These are phyloP conservation scores for Pythium volutum DNA, from an alignment of 352 stramenopile genomes.

Conservation along the genomic window DNA sequence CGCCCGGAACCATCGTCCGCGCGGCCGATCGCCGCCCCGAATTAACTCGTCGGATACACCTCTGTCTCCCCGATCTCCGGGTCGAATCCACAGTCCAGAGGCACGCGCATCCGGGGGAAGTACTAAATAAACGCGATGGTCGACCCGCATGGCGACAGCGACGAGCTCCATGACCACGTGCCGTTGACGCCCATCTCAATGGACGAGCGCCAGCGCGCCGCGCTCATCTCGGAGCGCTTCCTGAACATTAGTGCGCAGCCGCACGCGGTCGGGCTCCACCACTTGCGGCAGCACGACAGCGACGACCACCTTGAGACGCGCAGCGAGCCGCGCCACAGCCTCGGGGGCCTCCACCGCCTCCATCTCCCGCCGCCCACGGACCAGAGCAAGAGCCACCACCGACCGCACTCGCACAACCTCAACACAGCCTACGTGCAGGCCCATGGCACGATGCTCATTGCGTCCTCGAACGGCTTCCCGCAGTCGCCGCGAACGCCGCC, in stretches of 20 bases:
- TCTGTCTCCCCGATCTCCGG: not conserved
- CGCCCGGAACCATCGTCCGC: not conserved
- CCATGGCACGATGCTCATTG: constrained; percentile 18
- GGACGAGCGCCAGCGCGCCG: constrained; percentile 25
- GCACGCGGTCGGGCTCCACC: constrained; percentile 19
- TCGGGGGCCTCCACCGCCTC: not conserved
- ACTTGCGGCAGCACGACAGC: constrained; percentile 14
- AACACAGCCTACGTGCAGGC: constrained; percentile 22
- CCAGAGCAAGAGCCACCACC: constrained; percentile 9
- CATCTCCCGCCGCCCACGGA: not conserved
- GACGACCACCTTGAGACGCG: constrained; percentile 7
- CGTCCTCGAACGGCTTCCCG: constrained; percentile 10
- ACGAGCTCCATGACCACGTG: constrained; percentile 22
- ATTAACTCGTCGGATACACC: not conserved
- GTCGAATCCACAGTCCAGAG: not conserved
- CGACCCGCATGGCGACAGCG: constrained; percentile 5
- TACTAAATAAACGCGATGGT: not conserved
- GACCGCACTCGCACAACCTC: constrained; percentile 18
- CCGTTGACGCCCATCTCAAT: constrained; percentile 23
- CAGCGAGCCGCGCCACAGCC: constrained; percentile 10
- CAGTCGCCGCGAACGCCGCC: constrained; percentile 17
- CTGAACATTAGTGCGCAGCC: constrained; percentile 20
- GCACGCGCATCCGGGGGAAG: not conserved
- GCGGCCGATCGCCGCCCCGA: too few species aligned
- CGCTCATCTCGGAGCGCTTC: constrained; percentile 28